Conservation (phyloP, 2,329 filamentous ascomycete genomes). For the Aspergillus sclerotialis region DNA sequence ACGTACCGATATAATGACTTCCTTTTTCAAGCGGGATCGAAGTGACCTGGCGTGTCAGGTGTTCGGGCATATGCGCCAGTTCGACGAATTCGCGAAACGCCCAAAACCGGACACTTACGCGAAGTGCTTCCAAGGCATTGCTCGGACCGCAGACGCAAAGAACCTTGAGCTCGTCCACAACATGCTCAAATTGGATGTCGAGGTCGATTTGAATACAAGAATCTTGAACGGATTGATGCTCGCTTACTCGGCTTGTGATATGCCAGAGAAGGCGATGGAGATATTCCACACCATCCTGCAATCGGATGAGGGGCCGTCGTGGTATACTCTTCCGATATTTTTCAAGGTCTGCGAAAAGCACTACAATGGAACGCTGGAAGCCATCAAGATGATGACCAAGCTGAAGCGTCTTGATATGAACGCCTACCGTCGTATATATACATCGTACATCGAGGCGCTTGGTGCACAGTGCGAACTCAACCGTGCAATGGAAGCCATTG, state of each 20-base stretch:
- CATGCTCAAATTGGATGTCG: slow-evolving; percentile 88
- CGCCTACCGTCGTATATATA: slow-evolving; percentile 65
- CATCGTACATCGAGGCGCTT: slow-evolving; percentile 68
- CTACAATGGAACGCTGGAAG: slow-evolving; percentile 34
- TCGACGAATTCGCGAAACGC: slow-evolving; percentile 54
- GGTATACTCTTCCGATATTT: slow-evolving; percentile 70
- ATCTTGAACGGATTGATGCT: slow-evolving; percentile 83
- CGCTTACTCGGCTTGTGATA: slow-evolving; percentile 66
- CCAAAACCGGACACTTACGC: slow-evolving; percentile 72
- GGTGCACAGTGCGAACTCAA: slow-evolving; percentile 66
- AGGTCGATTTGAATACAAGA: slow-evolving; percentile 66
- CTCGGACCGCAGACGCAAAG: slow-evolving; percentile 52
- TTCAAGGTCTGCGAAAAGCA: slow-evolving; percentile 69
- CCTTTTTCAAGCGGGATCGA: slow-evolving; percentile 70
- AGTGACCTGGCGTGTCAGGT: slow-evolving; percentile 80
- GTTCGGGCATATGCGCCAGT: slow-evolving; percentile 90
- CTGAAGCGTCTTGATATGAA: slow-evolving; percentile 70
- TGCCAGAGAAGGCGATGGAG: slow-evolving; percentile 60
- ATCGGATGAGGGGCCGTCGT: slow-evolving; percentile 77
- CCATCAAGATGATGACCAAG: slow-evolving; percentile 47
- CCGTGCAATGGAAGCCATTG: slow-evolving; percentile 59
- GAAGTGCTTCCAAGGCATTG: slow-evolving; percentile 68
- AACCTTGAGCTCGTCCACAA: slow-evolving; percentile 75
- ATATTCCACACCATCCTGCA: slow-evolving; percentile 82
- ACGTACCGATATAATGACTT: slow-evolving; percentile 68